These are phyloP conservation scores for Orbilia brochopaga DNA, from an alignment of 2,329 filamentous ascomycete species.

Conservation along the genomic window DNA sequence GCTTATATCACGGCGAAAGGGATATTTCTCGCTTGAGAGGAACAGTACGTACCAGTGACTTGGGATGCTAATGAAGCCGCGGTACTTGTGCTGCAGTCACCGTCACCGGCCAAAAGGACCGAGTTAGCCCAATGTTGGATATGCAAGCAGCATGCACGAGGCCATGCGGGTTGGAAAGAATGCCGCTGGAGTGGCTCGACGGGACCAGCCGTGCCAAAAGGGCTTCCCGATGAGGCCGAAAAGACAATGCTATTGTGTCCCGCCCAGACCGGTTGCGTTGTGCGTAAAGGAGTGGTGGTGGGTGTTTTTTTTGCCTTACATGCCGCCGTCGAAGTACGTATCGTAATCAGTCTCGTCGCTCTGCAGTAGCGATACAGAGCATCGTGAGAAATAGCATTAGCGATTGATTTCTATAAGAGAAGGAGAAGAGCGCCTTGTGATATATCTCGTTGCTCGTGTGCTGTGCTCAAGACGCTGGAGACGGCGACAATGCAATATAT, in stretches of 20 bases:
- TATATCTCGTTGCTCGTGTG: not conserved
- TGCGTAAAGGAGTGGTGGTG: conserved; percentile 1
- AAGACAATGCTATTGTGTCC: conserved; percentile 35
- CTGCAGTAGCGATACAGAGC: conserved; percentile 23
- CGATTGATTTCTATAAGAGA: not conserved
- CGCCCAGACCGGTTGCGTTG: conserved; percentile 12
- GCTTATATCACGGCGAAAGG: conserved; percentile 10
- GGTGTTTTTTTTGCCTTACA: conserved; percentile 47
- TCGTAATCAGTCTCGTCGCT: conserved; percentile 48
- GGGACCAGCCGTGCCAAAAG: no score
- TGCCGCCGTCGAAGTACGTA: conserved; percentile 39
- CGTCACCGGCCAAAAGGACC: not conserved
- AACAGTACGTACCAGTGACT: conserved; percentile 34
- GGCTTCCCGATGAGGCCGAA: not conserved
- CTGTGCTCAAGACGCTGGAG: not conserved
- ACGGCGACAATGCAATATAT: not conserved
- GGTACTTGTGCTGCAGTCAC: conserved; percentile 39
- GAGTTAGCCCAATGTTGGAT: not conserved
- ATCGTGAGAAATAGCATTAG: conserved; percentile 9
- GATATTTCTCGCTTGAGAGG: conserved; percentile 1
- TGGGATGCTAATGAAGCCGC: conserved; percentile 43
- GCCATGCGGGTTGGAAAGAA: conserved; percentile 18
- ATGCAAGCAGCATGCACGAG: conserved; percentile 11
- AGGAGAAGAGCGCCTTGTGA: not conserved
- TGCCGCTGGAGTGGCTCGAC: conserved; percentile 11